These are phyloP conservation scores for Neonectria coccinea DNA, from an alignment of 2,329 filamentous ascomycete genomes.

Conservation along the genomic window DNA sequence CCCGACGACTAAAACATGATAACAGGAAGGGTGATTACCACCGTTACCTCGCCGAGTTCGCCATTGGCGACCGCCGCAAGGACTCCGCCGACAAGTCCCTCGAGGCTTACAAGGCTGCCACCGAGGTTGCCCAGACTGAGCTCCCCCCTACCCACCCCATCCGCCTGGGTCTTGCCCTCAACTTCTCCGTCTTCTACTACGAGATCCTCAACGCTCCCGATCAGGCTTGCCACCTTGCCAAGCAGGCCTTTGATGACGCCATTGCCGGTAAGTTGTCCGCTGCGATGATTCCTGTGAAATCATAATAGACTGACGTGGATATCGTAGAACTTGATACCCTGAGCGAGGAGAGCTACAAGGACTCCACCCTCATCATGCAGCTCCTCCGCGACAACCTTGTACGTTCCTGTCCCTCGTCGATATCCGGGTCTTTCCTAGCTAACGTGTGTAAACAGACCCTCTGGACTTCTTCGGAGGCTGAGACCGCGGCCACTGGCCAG, in stretches of 20 bases:
- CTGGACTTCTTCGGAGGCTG: slow-evolving; percentile 98
- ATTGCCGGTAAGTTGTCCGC: slow-evolving; percentile 73
- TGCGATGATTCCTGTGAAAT: not conserved
- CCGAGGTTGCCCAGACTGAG: slow-evolving; percentile 97
- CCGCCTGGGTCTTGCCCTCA: slow-evolving; percentile 95
- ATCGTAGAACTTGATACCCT: slow-evolving; percentile 88
- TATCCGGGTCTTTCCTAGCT: slow-evolving; percentile 37
- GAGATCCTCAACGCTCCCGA: slow-evolving; percentile 99
- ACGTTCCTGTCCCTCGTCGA: slow-evolving; percentile 49
- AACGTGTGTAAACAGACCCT: slow-evolving; percentile 75
- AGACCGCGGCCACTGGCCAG: slow-evolving; percentile 73
- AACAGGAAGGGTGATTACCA: slow-evolving; percentile 96
- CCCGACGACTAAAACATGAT: slow-evolving; percentile 19
- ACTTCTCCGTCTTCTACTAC: slow-evolving; percentile 99
- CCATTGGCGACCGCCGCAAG: slow-evolving; percentile 92
- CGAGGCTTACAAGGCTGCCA: slow-evolving; percentile 99
- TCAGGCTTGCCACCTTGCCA: slow-evolving; percentile 97
- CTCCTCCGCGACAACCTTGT: slow-evolving; percentile 96
- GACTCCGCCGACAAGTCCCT: slow-evolving; percentile 86
- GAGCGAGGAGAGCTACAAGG: slow-evolving; percentile 99
- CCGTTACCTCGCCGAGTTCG: slow-evolving; percentile 94
- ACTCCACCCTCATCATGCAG: slow-evolving; percentile 99
- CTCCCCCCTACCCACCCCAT: slow-evolving; percentile 98
- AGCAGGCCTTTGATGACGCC: slow-evolving; percentile 98
- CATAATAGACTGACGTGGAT: slow-evolving; percentile 16